phyloP scores from a whole-genome alignment of 2,329 filamentous ascomycete genomes.

The Mariannaea elegans region DNA sequence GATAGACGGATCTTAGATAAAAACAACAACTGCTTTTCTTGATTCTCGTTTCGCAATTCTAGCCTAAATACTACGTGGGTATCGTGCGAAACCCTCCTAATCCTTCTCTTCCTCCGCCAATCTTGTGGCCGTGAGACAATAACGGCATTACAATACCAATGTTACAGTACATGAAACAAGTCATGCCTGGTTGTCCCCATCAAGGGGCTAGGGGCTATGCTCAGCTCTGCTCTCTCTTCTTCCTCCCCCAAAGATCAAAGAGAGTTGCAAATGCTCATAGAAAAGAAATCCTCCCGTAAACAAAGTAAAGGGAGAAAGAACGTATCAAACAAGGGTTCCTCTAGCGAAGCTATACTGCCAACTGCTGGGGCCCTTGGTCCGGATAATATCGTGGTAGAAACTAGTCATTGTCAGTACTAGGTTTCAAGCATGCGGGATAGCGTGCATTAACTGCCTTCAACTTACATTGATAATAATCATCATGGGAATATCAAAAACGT shows the following conservation, averaged over 20 bases:
- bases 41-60: constrained; percentile 27
- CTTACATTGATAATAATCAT: constrained; percentile 97
- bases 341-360: constrained; percentile 56
- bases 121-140: neutral
- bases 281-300: constrained; percentile 28
- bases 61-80: constrained; percentile 31
- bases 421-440: neutral
- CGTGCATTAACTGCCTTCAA: constrained; percentile 38
- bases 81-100: constrained; percentile 33
- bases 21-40: constrained; percentile 24
- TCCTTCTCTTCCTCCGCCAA: constrained; percentile 3
- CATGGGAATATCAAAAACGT: constrained; percentile 99
- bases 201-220: constrained; percentile 19
- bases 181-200: constrained; percentile 19
- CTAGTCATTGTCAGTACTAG: constrained; percentile 43
- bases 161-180: constrained; percentile 16
- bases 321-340: constrained; percentile 25
- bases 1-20: constrained; percentile 35
- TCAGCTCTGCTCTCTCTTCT: constrained; percentile 25
- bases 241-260: constrained; percentile 29
- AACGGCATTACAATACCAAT: constrained; percentile 3
- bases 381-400: constrained; percentile 69
- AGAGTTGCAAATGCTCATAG: constrained; percentile 26
- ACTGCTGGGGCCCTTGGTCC: constrained; percentile 63
- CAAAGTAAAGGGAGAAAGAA: constrained; percentile 38